Conservation (phyloP, 2,329 filamentous ascomycete species). For the Diaporthe sp. region DNA sequence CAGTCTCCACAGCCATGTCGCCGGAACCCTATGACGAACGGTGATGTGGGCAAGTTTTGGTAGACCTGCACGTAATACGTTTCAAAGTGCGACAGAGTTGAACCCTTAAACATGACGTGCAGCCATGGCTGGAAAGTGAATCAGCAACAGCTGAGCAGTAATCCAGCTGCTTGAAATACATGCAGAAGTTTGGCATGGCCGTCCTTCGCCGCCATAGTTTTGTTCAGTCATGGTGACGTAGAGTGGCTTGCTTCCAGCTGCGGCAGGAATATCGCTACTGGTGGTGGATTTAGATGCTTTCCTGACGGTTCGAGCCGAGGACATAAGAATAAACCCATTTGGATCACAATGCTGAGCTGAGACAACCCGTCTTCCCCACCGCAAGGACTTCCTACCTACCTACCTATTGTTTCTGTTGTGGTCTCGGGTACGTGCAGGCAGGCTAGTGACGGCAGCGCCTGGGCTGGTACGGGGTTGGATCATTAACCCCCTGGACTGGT, state of each 20-base stretch:
- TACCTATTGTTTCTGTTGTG: neutral
- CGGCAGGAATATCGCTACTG: no score
- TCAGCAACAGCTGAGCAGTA: neutral
- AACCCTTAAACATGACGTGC: neutral
- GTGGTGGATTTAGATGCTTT: no score
- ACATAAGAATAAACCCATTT: neutral
- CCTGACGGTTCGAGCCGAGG: no score
- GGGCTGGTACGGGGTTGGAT: neutral
- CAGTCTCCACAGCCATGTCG: neutral
- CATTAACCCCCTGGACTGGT: neutral
- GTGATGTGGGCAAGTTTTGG: neutral
- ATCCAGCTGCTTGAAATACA: neutral
- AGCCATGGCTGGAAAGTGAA: neutral
- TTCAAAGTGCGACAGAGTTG: no score
- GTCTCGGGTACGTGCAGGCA: conserved; percentile 10
- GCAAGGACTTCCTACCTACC: no score
- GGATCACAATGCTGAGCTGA: neutral
- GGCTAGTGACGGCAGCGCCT: neutral
- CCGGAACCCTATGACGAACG: neutral
- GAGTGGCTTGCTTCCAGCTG: no score
- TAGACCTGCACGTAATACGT: neutral
- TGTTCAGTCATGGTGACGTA: neutral
- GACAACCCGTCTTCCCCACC: neutral
- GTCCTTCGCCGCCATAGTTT: neutral
- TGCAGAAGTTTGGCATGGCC: neutral